Conservation (phyloP, 2,329 filamentous ascomycete species). For the Cyclaneusma minus region DNA sequence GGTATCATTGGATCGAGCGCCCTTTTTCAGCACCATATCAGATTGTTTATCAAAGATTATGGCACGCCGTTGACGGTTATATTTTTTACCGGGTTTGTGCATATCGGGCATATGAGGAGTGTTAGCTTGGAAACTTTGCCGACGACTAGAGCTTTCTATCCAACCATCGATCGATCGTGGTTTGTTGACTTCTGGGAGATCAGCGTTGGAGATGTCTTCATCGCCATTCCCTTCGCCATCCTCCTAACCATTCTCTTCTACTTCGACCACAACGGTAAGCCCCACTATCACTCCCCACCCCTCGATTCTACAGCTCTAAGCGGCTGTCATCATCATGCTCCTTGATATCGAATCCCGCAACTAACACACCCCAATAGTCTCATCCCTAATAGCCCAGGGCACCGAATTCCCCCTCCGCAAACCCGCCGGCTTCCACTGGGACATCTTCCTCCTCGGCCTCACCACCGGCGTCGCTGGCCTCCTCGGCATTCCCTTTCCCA, state of each 20-base stretch:
- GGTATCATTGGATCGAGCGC: conserved; percentile 54
- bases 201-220: conserved; percentile 55
- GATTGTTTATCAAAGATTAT: conserved; percentile 80
- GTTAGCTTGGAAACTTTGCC: conserved; percentile 58
- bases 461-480: conserved; percentile 64
- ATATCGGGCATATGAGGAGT: conserved; percentile 66
- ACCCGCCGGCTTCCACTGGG: conserved; percentile 76
- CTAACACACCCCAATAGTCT: conserved; percentile 40
- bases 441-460: conserved; percentile 64
- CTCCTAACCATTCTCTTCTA: conserved; percentile 75
- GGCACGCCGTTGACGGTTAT: conserved; percentile 69
- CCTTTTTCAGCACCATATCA: conserved; percentile 58
- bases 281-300: neutral
- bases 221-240: conserved; percentile 75
- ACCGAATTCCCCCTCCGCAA: conserved; percentile 71
- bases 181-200: conserved; percentile 73
- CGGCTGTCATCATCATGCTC: neutral
- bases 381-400: conserved; percentile 68
- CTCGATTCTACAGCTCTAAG: conserved; percentile 2
- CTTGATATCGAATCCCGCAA: conserved; percentile 3
- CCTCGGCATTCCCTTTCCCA: conserved; percentile 65
- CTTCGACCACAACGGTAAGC: conserved; percentile 72
- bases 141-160: conserved; percentile 62
- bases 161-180: conserved; percentile 60
- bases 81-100: conserved; percentile 83